Evolutionary conservation across 192 early-diverging fungal genomes (phyloP).

Genomic region (Pilobolus umbonatus): DNA sequence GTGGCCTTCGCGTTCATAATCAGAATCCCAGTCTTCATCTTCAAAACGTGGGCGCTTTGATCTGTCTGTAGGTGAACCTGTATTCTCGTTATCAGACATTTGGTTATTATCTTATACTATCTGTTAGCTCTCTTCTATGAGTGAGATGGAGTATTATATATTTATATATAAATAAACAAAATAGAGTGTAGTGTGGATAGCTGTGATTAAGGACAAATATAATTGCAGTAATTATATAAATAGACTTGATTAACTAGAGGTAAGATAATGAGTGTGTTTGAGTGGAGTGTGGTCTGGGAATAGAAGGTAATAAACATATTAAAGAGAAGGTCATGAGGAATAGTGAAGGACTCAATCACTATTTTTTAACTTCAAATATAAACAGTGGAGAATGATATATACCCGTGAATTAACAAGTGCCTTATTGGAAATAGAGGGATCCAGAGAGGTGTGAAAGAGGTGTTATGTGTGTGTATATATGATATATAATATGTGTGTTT

Average conservation of each 20-base stretch:
- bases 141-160: not conserved
- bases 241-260: not conserved
- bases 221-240: not conserved
- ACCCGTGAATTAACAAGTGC: too few species aligned
- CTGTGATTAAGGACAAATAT: not conserved
- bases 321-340: not conserved
- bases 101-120: not conserved
- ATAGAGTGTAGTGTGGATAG: not conserved
- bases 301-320: not conserved
- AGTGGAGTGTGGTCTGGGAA: constrained; percentile 1
- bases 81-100: constrained; percentile 26
- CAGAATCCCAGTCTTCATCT: constrained; percentile 28
- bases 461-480: not conserved
- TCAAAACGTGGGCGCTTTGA: constrained; percentile 30
- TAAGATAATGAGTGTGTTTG: not conserved
- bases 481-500: not conserved
- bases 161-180: not conserved
- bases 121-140: not conserved
- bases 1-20: constrained; percentile 9
- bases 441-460: too few species aligned
- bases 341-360: not conserved
- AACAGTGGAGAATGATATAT: too few species aligned
- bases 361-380: too few species aligned
- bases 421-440: too few species aligned
- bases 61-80: constrained; percentile 26